Evolutionary conservation across 768 basidiomycete species (phyloP).

Genomic region (Cystofilobasidium ferigula): DNA sequence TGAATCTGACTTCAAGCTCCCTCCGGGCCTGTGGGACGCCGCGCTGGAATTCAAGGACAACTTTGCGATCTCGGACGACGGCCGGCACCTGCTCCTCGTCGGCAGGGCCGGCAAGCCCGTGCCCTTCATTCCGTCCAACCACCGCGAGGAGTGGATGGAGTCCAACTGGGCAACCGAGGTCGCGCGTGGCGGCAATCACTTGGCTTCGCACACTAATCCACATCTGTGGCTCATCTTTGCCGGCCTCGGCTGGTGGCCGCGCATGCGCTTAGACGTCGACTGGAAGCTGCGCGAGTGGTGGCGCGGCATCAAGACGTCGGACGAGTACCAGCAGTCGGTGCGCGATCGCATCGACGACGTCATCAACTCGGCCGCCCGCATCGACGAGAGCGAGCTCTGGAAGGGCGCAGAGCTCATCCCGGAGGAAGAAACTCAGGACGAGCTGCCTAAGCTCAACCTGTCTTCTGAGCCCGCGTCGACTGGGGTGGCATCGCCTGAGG

Average conservation of each 20-base stretch:
- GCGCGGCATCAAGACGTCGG: neutral
- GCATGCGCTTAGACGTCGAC: neutral
- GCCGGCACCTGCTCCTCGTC: neutral
- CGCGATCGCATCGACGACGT: neutral
- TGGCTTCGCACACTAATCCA: neutral
- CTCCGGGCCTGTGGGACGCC: slow-evolving; percentile 6
- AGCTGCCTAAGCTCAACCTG: no score
- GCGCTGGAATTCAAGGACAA: neutral
- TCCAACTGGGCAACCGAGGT: neutral
- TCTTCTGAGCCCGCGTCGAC: no score
- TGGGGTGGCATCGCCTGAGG: no score
- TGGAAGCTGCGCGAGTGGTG: neutral
- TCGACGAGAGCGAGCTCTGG: neutral
- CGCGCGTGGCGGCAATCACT: neutral
- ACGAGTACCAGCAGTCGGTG: neutral
- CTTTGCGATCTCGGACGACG: neutral
- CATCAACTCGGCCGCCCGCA: neutral
- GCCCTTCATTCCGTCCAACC: neutral
- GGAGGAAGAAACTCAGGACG: no score
- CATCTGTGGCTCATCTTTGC: neutral
- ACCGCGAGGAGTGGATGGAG: slow-evolving; percentile 1
- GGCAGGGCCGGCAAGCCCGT: slow-evolving; percentile 2
- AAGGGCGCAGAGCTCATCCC: no score
- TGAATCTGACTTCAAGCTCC: neutral
- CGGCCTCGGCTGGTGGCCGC: neutral